phyloP scores from a whole-genome alignment of 1,139 yeast genomes.

The Yamadazyma dendronema region DNA sequence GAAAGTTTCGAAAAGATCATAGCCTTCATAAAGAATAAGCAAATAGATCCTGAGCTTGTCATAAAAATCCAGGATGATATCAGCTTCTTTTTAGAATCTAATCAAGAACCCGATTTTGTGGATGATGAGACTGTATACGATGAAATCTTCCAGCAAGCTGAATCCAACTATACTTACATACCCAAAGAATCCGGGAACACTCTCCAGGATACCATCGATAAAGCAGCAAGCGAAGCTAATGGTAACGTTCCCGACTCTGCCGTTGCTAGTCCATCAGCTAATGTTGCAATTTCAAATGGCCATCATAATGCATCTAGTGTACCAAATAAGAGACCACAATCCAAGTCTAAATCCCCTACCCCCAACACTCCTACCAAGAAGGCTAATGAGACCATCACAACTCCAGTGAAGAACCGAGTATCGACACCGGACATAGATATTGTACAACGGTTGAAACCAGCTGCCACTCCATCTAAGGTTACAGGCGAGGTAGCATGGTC shows the following conservation, averaged over 20 bases:
- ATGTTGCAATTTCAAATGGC: not conserved
- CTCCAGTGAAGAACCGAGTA: constrained; percentile 14
- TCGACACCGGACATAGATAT: constrained; percentile 28
- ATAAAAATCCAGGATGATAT: constrained; percentile 42
- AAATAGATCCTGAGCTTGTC: constrained; percentile 34
- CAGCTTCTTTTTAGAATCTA: constrained; percentile 36
- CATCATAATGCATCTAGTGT: not conserved
- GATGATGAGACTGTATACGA: constrained; percentile 44
- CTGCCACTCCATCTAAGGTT: constrained; percentile 64
- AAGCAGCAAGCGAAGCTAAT: constrained; percentile 1
- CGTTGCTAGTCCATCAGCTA: constrained; percentile 1
- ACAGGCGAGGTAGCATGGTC: constrained; percentile 69
- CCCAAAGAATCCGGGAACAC: constrained; percentile 12
- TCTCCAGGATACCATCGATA: constrained; percentile 8
- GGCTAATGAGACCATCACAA: constrained; percentile 6
- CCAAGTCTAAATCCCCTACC: constrained; percentile 13
- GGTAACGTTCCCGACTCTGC: not conserved
- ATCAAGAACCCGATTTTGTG: constrained; percentile 39
- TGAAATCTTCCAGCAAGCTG: constrained; percentile 36
- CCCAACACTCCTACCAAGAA: constrained; percentile 13
- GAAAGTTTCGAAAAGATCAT: constrained; percentile 36
- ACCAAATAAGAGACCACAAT: not conserved
- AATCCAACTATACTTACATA: constrained; percentile 15
- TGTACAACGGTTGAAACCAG: constrained; percentile 60
- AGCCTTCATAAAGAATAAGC: constrained; percentile 29